Evolutionary conservation across 495 filamentous ascomycete species (phyloP).

Genomic region (Pyrenula aspistea): DNA sequence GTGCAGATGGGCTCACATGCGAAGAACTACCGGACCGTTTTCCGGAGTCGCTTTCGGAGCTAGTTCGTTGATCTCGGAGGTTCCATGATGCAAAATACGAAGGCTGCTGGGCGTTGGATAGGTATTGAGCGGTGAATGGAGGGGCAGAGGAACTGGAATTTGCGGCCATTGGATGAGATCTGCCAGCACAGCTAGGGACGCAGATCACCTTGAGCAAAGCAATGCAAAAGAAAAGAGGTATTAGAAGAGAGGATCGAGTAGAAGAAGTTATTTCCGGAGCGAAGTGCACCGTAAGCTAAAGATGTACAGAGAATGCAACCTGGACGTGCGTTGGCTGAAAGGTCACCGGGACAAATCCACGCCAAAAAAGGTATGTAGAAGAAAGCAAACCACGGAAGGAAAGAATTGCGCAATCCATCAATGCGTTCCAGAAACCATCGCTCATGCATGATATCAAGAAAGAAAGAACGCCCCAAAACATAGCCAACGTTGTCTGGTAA

Average conservation of each 20-base stretch:
- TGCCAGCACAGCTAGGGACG: too few relatives aligned
- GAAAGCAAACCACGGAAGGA: too few relatives aligned
- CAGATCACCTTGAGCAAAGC: too few relatives aligned
- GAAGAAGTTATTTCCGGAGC: not conserved
- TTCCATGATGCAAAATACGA: not conserved
- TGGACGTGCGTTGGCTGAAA: not conserved
- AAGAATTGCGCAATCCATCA: too few relatives aligned
- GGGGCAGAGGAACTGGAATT: not conserved
- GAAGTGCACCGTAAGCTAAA: not conserved
- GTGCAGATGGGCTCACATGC: not conserved
- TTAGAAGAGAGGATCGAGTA: too few relatives aligned
- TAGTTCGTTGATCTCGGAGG: not conserved
- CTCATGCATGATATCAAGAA: too few relatives aligned
- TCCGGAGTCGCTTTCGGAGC: not conserved
- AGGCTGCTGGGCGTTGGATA: not conserved
- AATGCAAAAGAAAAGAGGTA: too few relatives aligned
- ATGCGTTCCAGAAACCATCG: too few relatives aligned
- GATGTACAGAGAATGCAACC: not conserved
- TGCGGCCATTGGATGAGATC: not conserved
- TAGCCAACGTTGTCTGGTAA: too few relatives aligned
- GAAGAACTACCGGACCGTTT: not conserved
- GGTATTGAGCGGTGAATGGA: not conserved
- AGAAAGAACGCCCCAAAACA: too few relatives aligned
- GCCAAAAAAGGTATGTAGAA: not conserved
- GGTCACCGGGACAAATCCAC: not conserved